Base-by-base conservation (phyloP, 2,329 filamentous ascomycete species). In the Fusarium torulosum region DNA sequence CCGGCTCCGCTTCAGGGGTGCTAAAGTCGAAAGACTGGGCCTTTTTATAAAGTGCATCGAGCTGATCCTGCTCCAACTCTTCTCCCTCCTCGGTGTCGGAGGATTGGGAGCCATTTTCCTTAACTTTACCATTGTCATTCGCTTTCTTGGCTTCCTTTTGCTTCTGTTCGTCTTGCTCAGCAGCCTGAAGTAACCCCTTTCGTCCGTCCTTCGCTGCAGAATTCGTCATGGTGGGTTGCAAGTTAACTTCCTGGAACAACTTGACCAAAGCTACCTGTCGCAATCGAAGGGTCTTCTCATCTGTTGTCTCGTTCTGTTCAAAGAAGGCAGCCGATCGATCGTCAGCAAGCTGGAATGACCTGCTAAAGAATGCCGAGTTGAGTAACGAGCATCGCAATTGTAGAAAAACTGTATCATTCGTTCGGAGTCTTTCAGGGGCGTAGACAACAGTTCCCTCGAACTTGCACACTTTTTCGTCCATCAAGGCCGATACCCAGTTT, bases 11-110 rank as follows among this genome's bases (percentile, higher is more conserved):
- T 76, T 93, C 90, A 3, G 94, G 94, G 1, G 94, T 97, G 75
- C 89, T 88, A 75, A 99, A 98, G 77, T 99, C 96, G 73, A 98
- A 98, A 0, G 93, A 94, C 75, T 99, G 96, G 0, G 96, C 96
- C 75, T 99, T 99, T 74, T 91, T 93, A 79, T 99, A 99, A 2
- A 99, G 80, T 0, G 92, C 89, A 76, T 99, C 96, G 5, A 99
- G 89, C 76, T 99, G 96, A 72, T 97, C 94, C 77, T 98, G 93
- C 75, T 98, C 94, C 0, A 99, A 85, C 78, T 98, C 94, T 72
- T 94, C 87, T 4, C 94, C 94, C 35, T 97, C 94, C 70, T 97
- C 94, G 0, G 84, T 83, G 45, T 91, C 92, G 11, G 91, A 92
- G 7, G 84, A 81, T 2, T 80, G 79, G 0, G 90, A 89, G 0